Evolutionary conservation across 1,284 basidiomycete genomes (phyloP).

Genomic region (Pulchroboletus neoregius): DNA sequence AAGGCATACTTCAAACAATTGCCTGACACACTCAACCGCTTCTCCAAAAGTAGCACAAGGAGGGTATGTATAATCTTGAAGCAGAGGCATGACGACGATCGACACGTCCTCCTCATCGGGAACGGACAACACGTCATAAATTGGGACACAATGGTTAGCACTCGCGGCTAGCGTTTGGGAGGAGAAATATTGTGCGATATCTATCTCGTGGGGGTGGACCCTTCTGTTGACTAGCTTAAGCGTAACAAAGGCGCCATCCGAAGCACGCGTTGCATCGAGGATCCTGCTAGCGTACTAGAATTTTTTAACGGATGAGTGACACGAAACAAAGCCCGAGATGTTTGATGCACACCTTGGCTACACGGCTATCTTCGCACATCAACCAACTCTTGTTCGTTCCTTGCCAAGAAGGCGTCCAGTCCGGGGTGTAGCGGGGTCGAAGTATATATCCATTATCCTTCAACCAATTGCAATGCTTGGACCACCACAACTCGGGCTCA

Average conservation of each 20-base stretch:
- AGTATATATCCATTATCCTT: too few species aligned
- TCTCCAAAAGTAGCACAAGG: conserved; percentile 35
- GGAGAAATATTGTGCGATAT: conserved; percentile 19
- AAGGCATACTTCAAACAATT: conserved; percentile 36
- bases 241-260: conserved; percentile 28
- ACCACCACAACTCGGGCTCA: too few species aligned
- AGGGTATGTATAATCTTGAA: conserved; percentile 20
- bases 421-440: too few species aligned
- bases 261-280: conserved; percentile 35
- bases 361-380: too few species aligned
- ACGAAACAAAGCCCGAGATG: too few species aligned
- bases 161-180: conserved; percentile 11
- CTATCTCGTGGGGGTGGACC: conserved; percentile 24
- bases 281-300: too few species aligned
- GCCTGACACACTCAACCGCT: conserved; percentile 31
- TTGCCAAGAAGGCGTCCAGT: too few species aligned
- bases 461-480: too few species aligned
- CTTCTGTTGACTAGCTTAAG: conserved; percentile 29
- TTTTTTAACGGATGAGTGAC: too few species aligned
- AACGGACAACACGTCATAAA: conserved; percentile 29
- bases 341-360: too few species aligned
- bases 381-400: too few species aligned
- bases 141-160: conserved; percentile 35
- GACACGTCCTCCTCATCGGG: conserved; percentile 12
- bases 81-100: conserved; percentile 30